Evolutionary conservation across 2,329 filamentous ascomycete genomes (phyloP).

Genomic region (Xylariaceae sp.): DNA sequence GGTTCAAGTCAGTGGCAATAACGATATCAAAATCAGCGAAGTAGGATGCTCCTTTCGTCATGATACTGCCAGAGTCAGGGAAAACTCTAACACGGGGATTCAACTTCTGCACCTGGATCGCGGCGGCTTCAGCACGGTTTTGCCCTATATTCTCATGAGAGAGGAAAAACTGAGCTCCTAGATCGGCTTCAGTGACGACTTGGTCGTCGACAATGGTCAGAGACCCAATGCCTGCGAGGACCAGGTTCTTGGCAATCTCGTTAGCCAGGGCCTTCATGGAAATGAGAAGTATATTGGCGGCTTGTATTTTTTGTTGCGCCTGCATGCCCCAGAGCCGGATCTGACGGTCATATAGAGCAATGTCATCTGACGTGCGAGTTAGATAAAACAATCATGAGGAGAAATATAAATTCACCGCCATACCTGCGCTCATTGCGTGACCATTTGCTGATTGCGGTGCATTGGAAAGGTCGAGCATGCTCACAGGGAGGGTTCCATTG

Average conservation of each 20-base stretch:
- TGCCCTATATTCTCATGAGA: constrained; percentile 65
- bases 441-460: constrained; percentile 21
- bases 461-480: constrained; percentile 10
- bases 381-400: constrained; percentile 6
- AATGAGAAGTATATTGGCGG: constrained; percentile 83
- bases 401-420: constrained; percentile 2
- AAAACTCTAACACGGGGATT: constrained; percentile 82
- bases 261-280: constrained; percentile 83
- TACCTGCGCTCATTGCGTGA: constrained; percentile 37
- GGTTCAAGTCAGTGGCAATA: constrained; percentile 83
- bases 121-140: constrained; percentile 80
- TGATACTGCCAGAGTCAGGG: constrained; percentile 64
- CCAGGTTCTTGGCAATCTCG: constrained; percentile 95
- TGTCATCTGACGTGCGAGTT: constrained; percentile 63
- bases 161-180: constrained; percentile 81
- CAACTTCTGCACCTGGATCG: constrained; percentile 72
- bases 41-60: constrained; percentile 65
- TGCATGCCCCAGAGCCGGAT: constrained; percentile 96
- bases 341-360: constrained; percentile 94
- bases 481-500: constrained; percentile 22
- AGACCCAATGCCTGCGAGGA: constrained; percentile 85
- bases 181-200: constrained; percentile 69
- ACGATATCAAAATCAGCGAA: constrained; percentile 78
- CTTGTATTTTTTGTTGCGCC: constrained; percentile 88
- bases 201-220: constrained; percentile 83